Evolutionary conservation across 495 filamentous ascomycete species (phyloP).

Genomic region (Platismatia glauca): DNA sequence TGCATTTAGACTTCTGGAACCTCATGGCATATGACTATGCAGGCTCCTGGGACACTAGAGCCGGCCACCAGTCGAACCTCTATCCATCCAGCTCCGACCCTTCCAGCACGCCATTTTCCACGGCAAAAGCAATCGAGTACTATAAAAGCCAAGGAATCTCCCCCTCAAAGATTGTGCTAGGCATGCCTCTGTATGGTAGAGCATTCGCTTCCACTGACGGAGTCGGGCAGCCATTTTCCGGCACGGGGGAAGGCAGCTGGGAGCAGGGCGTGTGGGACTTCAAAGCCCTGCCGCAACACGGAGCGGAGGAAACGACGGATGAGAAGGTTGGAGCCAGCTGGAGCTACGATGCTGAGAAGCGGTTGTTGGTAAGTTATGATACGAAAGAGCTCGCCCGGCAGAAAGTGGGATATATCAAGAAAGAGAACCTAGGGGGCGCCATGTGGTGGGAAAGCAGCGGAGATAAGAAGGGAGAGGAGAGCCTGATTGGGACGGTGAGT

Average conservation of each 20-base stretch:
- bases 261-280: constrained; percentile 78
- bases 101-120: constrained; percentile 47
- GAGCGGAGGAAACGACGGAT: constrained; percentile 33
- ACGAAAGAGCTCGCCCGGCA: constrained; percentile 44
- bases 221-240: constrained; percentile 55
- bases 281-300: constrained; percentile 45
- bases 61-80: constrained; percentile 72
- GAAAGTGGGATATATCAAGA: constrained; percentile 60
- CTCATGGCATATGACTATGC: constrained; percentile 74
- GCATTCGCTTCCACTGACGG: constrained; percentile 66
- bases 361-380: constrained; percentile 72
- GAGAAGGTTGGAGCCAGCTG: constrained; percentile 48
- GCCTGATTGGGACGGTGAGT: constrained; percentile 52
- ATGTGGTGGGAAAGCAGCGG: constrained; percentile 90
- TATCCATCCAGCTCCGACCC: constrained; percentile 45
- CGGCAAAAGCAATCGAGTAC: constrained; percentile 39
- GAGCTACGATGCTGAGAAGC: constrained; percentile 51
- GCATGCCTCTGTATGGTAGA: constrained; percentile 80
- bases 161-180: constrained; percentile 63
- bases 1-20: constrained; percentile 69
- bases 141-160: constrained; percentile 58
- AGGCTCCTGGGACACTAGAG: constrained; percentile 57
- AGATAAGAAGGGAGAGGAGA: constrained; percentile 52
- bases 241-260: constrained; percentile 58
- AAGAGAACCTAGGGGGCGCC: constrained; percentile 59